Base-by-base conservation (phyloP, 768 basidiomycete genomes). In the Podaxis carcinomalis region DNA sequence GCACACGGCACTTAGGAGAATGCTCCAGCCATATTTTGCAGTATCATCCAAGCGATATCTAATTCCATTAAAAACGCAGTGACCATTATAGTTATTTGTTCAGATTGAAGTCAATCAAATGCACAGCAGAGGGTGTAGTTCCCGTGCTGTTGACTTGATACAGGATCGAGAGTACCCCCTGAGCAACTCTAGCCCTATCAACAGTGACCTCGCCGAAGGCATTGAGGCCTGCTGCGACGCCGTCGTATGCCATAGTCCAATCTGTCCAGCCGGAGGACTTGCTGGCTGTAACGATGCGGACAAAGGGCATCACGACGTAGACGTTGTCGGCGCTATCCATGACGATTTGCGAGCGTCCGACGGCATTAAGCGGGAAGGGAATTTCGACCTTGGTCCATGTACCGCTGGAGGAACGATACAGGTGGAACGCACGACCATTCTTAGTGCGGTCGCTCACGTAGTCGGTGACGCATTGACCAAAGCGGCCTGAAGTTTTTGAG, bases 121-220 rank as follows among this genome's bases (percentile, higher is more conserved):
- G 68, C 23, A 81, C 76, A 1, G 78, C 65, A 14, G 77, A 78
- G 11, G 78, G 78, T 16, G 76, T 76, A 32, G 78, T 75, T 2
- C 78, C 78, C 2, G 70, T 68, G 57, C 78, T 79, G 42, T 59
- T 73, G 19, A 77, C 68, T 63, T 81, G 80, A 64, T 80, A 80
- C 10, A 81, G 65, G 16, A 80, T 70, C 0, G 78, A 78, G 37
- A 80, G 65, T 11, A 78, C 67, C 1, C 76, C 77, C 60, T 68
- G 74, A 27, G 72, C 52, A 21, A 77, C 64, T 47, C 78, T 69
- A 25, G 76, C 71, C 28, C 78, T 70, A 67, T 80, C 78, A 5
- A 81, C 69, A 16, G 78, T 80, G 3, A 81, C 72, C 66, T 79
- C 78, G n/a, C 75, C 78, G 66, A 80, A 81, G 1, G 70, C 80